Evolutionary conservation across 1,284 basidiomycete species (phyloP).

Genomic region (Marasmius fiardii): DNA sequence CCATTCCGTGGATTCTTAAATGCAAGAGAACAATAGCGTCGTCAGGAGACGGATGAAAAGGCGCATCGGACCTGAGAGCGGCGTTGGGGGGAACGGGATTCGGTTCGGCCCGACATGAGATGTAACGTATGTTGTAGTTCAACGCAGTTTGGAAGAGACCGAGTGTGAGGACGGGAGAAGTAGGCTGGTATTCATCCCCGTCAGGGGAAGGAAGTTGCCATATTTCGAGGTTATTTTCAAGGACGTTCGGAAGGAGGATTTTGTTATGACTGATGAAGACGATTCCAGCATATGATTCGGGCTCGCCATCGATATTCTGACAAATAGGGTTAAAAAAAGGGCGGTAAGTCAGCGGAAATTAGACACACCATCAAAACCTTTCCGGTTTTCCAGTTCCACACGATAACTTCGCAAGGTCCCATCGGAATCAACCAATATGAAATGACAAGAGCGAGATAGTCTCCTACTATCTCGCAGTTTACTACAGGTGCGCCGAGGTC

Average conservation of each 20-base stretch:
- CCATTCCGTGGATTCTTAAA: slow-evolving; percentile 24
- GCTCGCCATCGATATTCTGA: slow-evolving; percentile 23
- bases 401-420: slow-evolving; percentile 28
- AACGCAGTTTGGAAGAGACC: slow-evolving; percentile 31
- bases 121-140: slow-evolving; percentile 22
- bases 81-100: slow-evolving; percentile 30
- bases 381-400: slow-evolving; percentile 42
- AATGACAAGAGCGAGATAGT: slow-evolving; percentile 40
- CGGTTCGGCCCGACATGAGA: slow-evolving; percentile 43
- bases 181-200: slow-evolving; percentile 9
- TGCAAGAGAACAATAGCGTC: slow-evolving; percentile 40
- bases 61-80: slow-evolving; percentile 11
- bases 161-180: slow-evolving; percentile 25
- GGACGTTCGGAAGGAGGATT: slow-evolving; percentile 38
- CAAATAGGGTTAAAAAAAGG: slow-evolving; percentile 1
- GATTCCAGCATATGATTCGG: slow-evolving; percentile 34
- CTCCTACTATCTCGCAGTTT: slow-evolving; percentile 46
- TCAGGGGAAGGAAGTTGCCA: slow-evolving; percentile 29
- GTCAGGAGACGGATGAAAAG: slow-evolving; percentile 30
- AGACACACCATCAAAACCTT: slow-evolving; percentile 31
- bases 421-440: slow-evolving; percentile 22
- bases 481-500: slow-evolving; percentile 27
- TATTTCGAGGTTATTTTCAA: slow-evolving; percentile 32
- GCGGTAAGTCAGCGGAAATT: slow-evolving; percentile 4
- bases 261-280: slow-evolving; percentile 37